Conservation (phyloP, 208 protist species). For the Leishmania mexicana region DNA sequence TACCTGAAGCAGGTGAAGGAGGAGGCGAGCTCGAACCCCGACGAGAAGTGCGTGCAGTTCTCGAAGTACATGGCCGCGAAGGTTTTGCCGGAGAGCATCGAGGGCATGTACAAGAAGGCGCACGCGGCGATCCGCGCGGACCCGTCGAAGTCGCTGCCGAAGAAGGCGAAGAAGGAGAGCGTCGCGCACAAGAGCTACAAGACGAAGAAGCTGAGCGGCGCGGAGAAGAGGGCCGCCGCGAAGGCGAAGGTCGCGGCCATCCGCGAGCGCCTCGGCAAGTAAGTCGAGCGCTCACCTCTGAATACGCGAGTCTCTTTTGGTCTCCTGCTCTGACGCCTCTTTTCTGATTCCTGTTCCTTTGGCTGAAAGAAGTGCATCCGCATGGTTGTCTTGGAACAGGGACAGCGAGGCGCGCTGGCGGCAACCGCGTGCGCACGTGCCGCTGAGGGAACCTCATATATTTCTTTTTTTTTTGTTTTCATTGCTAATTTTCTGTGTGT, state of each 20-base stretch:
- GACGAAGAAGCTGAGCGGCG: constrained; percentile 49
- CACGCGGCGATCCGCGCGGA: constrained; percentile 95
- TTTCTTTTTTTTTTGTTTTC: background rate
- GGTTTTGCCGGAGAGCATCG: constrained; percentile 92
- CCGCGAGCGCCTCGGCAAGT: constrained; percentile 55
- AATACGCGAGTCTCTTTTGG: too few species aligned
- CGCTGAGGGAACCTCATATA: background rate
- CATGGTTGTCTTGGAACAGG: background rate
- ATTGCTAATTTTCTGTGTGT: background rate
- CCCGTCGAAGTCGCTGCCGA: constrained; percentile 75
- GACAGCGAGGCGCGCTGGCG: background rate
- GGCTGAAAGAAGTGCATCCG: background rate
- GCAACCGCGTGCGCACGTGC: background rate
- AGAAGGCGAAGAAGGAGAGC: constrained; percentile 63
- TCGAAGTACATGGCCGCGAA: constrained; percentile 93
- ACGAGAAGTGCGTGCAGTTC: constrained; percentile 96
- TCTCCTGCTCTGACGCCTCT: background rate
- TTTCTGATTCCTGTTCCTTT: background rate
- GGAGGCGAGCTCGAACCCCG: constrained; percentile 87
- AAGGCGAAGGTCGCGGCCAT: constrained; percentile 56
- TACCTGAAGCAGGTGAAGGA: constrained; percentile 98
- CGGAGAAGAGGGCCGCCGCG: constrained; percentile 45
- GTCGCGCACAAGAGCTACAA: constrained; percentile 52
- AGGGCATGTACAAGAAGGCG: constrained; percentile 95
- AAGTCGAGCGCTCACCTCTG: background rate